phyloP scores from a whole-genome alignment of 257 asterid species.

The Lycium barbarum region DNA sequence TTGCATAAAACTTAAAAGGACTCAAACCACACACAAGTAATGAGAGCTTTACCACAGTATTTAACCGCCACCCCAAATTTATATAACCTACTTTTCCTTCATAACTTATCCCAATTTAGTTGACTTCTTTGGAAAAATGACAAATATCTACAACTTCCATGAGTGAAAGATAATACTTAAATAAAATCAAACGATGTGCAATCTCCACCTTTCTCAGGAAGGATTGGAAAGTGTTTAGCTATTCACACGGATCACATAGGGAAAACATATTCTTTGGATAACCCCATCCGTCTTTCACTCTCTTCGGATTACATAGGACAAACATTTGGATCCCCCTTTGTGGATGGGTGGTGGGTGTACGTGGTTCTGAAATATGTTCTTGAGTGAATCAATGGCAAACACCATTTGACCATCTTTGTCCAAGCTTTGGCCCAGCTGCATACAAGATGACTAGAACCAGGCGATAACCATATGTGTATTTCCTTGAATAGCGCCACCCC shows the following conservation, averaged over 20 bases:
- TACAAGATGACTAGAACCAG: conserved; percentile 7
- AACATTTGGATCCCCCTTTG: neutral
- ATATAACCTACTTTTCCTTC: conserved; percentile 2
- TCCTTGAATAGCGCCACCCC: neutral
- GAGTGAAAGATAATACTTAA: neutral
- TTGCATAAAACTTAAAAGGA: conserved; percentile 17
- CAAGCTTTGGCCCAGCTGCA: conserved; percentile 9
- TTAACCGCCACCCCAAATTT: conserved; percentile 4
- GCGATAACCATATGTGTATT: neutral
- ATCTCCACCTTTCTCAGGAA: neutral
- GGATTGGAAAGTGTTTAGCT: neutral
- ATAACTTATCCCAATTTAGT: neutral
- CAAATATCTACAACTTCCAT: neutral
- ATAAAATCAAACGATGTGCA: neutral
- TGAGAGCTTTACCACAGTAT: neutral
- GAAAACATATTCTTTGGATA: neutral
- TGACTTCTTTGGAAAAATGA: conserved; percentile 1
- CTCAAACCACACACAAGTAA: neutral
- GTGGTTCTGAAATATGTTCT: conserved; percentile 24
- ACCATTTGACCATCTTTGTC: conserved; percentile 5
- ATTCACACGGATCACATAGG: conserved; percentile 17
- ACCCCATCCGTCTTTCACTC: neutral
- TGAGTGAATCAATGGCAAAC: conserved; percentile 18
- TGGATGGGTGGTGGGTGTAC: conserved; percentile 11
- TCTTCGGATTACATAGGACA: neutral